Conservation (phyloP, 176 grass and related monocot genomes). For the Areca catechu region DNA sequence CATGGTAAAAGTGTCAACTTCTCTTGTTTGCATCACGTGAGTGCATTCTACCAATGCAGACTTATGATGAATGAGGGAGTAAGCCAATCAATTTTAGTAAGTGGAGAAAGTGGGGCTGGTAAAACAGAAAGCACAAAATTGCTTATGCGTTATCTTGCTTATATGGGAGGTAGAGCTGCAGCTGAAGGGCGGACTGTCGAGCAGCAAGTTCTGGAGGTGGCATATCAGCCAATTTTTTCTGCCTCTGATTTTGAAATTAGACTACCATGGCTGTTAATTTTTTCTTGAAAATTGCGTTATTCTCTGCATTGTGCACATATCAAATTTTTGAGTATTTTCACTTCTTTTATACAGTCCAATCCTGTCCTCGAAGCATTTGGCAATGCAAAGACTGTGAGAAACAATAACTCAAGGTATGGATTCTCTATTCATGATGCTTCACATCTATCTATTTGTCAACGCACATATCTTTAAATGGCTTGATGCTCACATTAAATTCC, state of each 20-base stretch:
- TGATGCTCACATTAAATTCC: background rate
- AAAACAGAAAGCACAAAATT: constrained; percentile 91
- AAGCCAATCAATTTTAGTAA: constrained; percentile 81
- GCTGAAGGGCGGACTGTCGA: constrained; percentile 62
- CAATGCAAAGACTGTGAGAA: constrained; percentile 90
- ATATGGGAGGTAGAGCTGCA: constrained; percentile 70
- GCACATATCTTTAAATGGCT: background rate
- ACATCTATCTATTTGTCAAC: constrained; percentile 1
- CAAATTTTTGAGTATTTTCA: background rate
- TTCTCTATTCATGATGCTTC: background rate
- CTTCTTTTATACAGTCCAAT: constrained; percentile 64
- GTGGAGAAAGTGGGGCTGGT: constrained; percentile 84
- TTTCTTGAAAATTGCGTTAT: background rate
- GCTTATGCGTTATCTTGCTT: constrained; percentile 91
- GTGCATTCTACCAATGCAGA: constrained; percentile 29
- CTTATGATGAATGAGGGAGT: constrained; percentile 60
- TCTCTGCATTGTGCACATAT: too few relatives aligned
- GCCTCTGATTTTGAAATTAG: constrained; percentile 1
- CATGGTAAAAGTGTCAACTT: background rate
- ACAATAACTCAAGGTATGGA: constrained; percentile 83
- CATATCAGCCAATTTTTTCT: constrained; percentile 8
- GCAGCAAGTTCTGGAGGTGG: constrained; percentile 84
- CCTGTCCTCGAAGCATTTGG: constrained; percentile 94
- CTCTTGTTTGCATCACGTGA: constrained; percentile 16
- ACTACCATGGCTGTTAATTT: background rate